Conservation (phyloP, 441 rosid genomes). For the Isatis lusitanica region DNA sequence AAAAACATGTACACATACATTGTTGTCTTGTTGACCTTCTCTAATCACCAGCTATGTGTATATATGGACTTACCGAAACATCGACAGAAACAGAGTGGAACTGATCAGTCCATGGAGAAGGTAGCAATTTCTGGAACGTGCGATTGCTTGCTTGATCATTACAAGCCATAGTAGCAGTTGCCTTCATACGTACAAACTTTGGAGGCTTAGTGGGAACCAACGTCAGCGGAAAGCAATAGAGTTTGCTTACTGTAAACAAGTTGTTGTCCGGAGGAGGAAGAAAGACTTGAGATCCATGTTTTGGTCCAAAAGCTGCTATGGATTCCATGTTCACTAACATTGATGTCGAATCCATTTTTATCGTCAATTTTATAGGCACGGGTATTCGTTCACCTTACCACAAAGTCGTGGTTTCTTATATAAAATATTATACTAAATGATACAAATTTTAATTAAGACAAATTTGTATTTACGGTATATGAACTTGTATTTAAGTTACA, state of each 20-base stretch:
- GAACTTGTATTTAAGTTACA: too few relatives aligned
- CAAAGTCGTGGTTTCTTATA: neutral
- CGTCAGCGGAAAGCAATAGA: neutral
- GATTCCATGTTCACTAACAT: conserved; percentile 13
- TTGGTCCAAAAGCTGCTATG: neutral
- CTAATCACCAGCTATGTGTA: neutral
- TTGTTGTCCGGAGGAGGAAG: neutral
- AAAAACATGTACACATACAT: neutral
- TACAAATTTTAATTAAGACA: too few relatives aligned
- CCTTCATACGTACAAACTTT: conserved; percentile 2
- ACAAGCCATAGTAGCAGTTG: neutral
- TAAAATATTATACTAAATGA: too few relatives aligned
- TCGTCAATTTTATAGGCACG: conserved; percentile 6
- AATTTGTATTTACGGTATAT: too few relatives aligned
- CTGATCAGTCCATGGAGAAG: conserved; percentile 23
- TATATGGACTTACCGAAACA: conserved; percentile 4
- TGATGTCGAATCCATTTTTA: neutral
- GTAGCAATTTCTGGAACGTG: conserved; percentile 9
- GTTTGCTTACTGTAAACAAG: neutral
- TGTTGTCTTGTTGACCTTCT: neutral
- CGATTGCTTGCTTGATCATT: conserved; percentile 1
- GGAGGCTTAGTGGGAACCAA: neutral
- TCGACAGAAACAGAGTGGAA: conserved; percentile 7
- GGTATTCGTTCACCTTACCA: neutral
- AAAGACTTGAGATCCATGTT: neutral